Percentiles rank a stretch among this genome's conserved stretches.
These are phyloP conservation scores for Prunus mume DNA, from an alignment of 306 rosid genomes.

Conservation along the genomic window DNA sequence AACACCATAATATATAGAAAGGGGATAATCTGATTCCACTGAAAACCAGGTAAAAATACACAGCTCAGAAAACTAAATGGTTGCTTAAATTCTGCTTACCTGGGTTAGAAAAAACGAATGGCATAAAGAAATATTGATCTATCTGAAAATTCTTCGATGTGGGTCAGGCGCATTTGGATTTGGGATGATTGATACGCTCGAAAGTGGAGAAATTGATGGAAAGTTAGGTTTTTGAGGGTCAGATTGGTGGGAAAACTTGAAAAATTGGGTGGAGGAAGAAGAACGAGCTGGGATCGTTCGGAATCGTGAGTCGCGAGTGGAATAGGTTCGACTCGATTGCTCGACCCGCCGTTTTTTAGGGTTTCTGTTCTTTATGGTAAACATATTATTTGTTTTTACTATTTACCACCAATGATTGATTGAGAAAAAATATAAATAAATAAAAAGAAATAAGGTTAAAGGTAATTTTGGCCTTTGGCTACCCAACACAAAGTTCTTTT, in stretches of 20 bases:
- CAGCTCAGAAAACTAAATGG: neutral
- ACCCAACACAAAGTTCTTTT: neutral
- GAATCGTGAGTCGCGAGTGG: conserved; percentile 69
- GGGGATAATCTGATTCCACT: neutral
- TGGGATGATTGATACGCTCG: neutral
- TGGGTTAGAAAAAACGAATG: neutral
- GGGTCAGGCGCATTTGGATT: conserved; percentile 2
- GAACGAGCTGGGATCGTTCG: conserved; percentile 32
- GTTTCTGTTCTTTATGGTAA: conserved; percentile 1
- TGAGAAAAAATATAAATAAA: neutral
- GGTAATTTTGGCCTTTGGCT: neutral
- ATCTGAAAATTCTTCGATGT: neutral
- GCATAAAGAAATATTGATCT: neutral
- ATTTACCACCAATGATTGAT: neutral
- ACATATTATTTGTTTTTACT: neutral
- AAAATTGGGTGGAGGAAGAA: conserved; percentile 16
- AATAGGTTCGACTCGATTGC: conserved; percentile 53
- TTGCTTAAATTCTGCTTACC: conserved; percentile 9
- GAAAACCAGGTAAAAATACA: neutral
- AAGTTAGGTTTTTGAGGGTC: conserved; percentile 12
- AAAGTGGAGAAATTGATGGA: neutral
- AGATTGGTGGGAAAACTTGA: conserved; percentile 18
- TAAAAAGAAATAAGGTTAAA: neutral
- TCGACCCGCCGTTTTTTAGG: conserved; percentile 58
- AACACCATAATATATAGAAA: neutral